Percentiles rank a stretch among this genome's conserved stretches.
These are phyloP conservation scores for Diplodia seriata DNA, from an alignment of 2,329 filamentous ascomycete species.

Conservation along the genomic window DNA sequence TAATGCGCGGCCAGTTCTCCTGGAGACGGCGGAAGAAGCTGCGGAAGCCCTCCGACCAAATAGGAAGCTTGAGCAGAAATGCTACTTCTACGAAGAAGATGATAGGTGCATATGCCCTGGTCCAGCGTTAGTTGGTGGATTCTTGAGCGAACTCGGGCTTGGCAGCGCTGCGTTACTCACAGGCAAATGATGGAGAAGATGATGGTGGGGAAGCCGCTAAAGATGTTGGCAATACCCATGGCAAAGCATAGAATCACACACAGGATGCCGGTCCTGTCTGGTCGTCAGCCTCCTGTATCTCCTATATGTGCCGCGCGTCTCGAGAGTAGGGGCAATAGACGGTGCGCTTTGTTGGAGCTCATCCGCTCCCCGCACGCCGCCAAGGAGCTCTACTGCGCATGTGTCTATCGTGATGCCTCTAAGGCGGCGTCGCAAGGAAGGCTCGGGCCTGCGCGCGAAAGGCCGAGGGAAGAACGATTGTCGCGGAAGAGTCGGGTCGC, in stretches of 20 bases:
- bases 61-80: conserved; percentile 95
- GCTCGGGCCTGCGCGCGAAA: neutral
- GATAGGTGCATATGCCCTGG: conserved; percentile 56
- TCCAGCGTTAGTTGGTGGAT: conserved; percentile 12
- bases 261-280: conserved; percentile 60
- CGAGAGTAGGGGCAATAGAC: neutral
- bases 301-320: neutral
- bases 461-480: conserved; percentile 8
- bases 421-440: neutral
- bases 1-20: conserved; percentile 96
- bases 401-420: neutral
- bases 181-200: conserved; percentile 64
- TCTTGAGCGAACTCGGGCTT: neutral
- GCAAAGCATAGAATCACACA: conserved; percentile 71
- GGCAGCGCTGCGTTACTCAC: conserved; percentile 43
- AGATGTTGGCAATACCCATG: conserved; percentile 72
- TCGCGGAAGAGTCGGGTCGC: conserved; percentile 20
- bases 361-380: conserved; percentile 5
- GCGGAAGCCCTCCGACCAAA: conserved; percentile 90
- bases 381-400: conserved; percentile 1
- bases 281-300: conserved; percentile 8
- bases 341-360: neutral
- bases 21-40: conserved; percentile 87
- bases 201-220: conserved; percentile 65
- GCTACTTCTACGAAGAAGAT: conserved; percentile 74